A percentile compares a stretch with the other conserved stretches of the same genome.
phyloP scores from a whole-genome alignment of 2,329 filamentous ascomycete genomes.

The Verticillium zaregamsianum region DNA sequence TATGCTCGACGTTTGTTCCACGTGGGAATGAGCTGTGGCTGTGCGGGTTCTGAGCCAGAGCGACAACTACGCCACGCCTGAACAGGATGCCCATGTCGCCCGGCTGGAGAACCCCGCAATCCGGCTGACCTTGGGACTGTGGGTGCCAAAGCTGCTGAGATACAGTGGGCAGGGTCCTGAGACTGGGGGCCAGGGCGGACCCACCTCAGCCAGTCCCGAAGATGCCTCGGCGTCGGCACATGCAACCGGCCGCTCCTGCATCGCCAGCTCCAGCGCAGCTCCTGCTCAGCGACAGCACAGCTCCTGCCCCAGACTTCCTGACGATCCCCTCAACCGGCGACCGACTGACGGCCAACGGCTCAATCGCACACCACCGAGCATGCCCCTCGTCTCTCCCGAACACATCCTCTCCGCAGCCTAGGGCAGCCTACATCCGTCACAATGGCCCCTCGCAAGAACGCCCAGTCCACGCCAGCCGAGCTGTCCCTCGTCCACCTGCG shows the following conservation, averaged over 20 bases:
- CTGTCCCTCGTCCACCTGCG: constrained; percentile 83
- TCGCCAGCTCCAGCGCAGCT: not conserved
- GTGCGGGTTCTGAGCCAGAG: too few relatives aligned
- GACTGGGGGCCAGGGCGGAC: constrained; percentile 1
- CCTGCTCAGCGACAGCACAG: too few relatives aligned
- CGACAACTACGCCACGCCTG: too few relatives aligned
- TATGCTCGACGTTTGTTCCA: not conserved
- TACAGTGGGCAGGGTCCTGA: constrained; percentile 1
- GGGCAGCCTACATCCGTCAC: constrained; percentile 1
- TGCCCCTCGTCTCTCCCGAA: not conserved
- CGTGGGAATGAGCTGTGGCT: too few relatives aligned
- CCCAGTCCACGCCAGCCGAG: constrained; percentile 69
- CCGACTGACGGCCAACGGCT: not conserved
- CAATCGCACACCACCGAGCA: not conserved
- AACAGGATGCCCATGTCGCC: too few relatives aligned
- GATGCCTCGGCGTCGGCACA: constrained; percentile 24
- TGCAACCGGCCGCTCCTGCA: constrained; percentile 14
- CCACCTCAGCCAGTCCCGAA: constrained; percentile 7
- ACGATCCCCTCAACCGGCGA: not conserved
- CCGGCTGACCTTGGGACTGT: too few relatives aligned
- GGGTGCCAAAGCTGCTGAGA: too few relatives aligned
- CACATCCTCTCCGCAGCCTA: not conserved
- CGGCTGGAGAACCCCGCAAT: too few relatives aligned
- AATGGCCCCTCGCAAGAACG: constrained; percentile 50
- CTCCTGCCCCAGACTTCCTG: not conserved